These are phyloP conservation scores for Helianthus annuus DNA, from an alignment of 129 eudicot genomes.

Conservation along the genomic window DNA sequence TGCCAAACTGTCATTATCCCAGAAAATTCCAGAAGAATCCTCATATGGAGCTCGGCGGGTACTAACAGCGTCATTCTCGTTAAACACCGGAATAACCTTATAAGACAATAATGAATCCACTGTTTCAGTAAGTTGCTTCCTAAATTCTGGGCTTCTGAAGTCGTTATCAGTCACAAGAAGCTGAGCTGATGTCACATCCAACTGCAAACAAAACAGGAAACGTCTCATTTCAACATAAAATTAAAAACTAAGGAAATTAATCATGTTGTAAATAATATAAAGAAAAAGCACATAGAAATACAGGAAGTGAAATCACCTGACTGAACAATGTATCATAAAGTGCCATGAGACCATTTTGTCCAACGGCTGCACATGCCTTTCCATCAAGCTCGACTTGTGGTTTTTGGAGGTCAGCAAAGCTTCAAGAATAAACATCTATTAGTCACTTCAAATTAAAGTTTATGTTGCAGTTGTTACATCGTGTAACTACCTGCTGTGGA, in stretches of 20 bases:
- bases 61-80: slow-evolving; percentile 92
- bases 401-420: slow-evolving; percentile 94
- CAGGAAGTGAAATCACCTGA: slow-evolving; percentile 51
- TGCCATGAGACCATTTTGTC: slow-evolving; percentile 98
- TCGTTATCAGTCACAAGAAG: slow-evolving; percentile 93
- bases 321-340: slow-evolving; percentile 87
- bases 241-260: background rate
- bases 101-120: slow-evolving; percentile 64
- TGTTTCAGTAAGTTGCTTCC: slow-evolving; percentile 77
- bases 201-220: slow-evolving; percentile 41
- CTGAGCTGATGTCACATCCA: slow-evolving; percentile 88
- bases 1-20: slow-evolving; percentile 98
- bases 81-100: slow-evolving; percentile 81
- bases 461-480: background rate
- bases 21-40: slow-evolving; percentile 96
- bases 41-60: slow-evolving; percentile 95
- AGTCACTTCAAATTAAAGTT: background rate
- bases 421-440: slow-evolving; percentile 31
- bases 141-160: slow-evolving; percentile 80
- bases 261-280: slow-evolving; percentile 9
- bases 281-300: background rate
- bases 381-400: slow-evolving; percentile 96
- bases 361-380: slow-evolving; percentile 98
- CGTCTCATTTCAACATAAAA: slow-evolving; percentile 11
- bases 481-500: slow-evolving; percentile 76